A percentile compares a stretch with the other conserved stretches of the same genome.
phyloP scores from a whole-genome alignment of 345 rosid genomes.

The Populus simonii region DNA sequence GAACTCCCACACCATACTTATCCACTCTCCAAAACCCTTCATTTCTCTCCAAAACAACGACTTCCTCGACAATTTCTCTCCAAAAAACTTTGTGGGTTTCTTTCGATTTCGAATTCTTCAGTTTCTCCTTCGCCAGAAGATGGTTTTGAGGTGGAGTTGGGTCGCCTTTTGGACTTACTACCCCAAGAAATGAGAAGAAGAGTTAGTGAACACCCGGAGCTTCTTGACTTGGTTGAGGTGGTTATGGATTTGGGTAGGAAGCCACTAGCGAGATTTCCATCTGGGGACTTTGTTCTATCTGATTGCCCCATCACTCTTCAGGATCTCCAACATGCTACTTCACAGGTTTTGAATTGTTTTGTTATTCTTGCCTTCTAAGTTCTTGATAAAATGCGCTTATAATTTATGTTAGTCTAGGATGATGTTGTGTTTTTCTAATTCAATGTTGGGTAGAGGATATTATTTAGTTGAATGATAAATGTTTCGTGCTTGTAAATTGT shows the following conservation, averaged over 20 bases:
- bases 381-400: conserved; percentile 12
- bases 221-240: conserved; percentile 62
- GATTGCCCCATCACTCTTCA: conserved; percentile 52
- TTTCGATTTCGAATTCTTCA: conserved; percentile 18
- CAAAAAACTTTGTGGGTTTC: conserved; percentile 15
- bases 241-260: conserved; percentile 87
- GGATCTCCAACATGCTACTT: conserved; percentile 63
- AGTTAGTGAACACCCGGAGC: conserved; percentile 59
- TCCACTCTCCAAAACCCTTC: conserved; percentile 9
- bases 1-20: background rate
- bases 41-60: conserved; percentile 16
- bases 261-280: conserved; percentile 83
- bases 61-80: background rate
- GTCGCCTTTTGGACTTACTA: conserved; percentile 58
- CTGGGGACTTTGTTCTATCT: conserved; percentile 76
- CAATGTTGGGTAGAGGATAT: background rate
- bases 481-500: background rate
- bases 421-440: background rate
- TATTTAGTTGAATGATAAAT: background rate
- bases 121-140: conserved; percentile 32
- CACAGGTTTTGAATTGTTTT: conserved; percentile 42
- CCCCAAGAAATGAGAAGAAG: conserved; percentile 62
- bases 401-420: background rate
- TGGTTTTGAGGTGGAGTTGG: conserved; percentile 56
- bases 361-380: background rate